Conservation (phyloP, 495 filamentous ascomycete species). For the Hypoxylon trugodes region DNA sequence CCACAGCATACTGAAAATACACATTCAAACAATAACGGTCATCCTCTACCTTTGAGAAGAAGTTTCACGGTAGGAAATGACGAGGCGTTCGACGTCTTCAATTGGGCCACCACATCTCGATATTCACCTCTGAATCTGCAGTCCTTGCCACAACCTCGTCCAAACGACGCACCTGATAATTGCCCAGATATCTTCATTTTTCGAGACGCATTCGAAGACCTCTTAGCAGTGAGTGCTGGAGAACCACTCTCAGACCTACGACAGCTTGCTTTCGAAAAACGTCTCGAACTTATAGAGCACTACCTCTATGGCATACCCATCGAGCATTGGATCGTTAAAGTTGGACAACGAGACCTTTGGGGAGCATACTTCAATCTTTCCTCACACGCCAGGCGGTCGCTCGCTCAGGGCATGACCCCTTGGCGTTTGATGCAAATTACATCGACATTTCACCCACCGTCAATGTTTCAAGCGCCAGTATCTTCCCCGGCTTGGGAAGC, state of each 20-base stretch:
- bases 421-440: not conserved
- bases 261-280: slow-evolving; percentile 6
- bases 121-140: slow-evolving; percentile 52
- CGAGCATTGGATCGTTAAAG: slow-evolving; percentile 16
- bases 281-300: slow-evolving; percentile 11
- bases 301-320: slow-evolving; percentile 25
- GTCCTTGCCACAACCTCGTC: slow-evolving; percentile 38
- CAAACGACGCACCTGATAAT: slow-evolving; percentile 34
- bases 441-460: slow-evolving; percentile 10
- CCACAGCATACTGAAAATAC: not conserved
- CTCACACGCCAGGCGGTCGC: not conserved
- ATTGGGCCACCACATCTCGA: slow-evolving; percentile 37
- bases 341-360: slow-evolving; percentile 34
- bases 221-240: slow-evolving; percentile 44
- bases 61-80: too few relatives aligned
- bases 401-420: slow-evolving; percentile 15
- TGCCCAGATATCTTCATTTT: slow-evolving; percentile 45
- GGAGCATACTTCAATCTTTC: slow-evolving; percentile 34
- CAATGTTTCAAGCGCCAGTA: not conserved
- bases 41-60: not conserved
- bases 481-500: slow-evolving; percentile 8
- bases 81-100: slow-evolving; percentile 16
- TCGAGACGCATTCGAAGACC: slow-evolving; percentile 54
- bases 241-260: slow-evolving; percentile 22
- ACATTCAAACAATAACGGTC: not conserved